Base-by-base conservation (phyloP, 164 flowering plant genomes). In the Buxus sempervirens region DNA sequence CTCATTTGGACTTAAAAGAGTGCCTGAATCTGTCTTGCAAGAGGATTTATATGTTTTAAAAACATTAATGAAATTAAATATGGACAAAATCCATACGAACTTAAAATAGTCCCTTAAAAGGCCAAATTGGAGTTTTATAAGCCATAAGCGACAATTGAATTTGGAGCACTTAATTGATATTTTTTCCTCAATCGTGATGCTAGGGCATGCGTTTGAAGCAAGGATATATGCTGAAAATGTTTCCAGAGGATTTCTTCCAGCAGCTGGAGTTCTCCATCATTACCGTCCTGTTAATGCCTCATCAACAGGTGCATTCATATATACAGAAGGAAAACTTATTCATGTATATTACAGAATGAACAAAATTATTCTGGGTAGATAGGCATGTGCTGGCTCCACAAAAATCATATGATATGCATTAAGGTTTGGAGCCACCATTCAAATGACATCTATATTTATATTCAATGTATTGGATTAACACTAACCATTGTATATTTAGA, bases 151-250 rank as follows among this genome's bases (percentile, higher is more conserved):
- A 54, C 41, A 13, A 41, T 4, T 45, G 12, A 10, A 21, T 48
- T 32, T 55, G 32, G n/a, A 27, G 58, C 42, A 41, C 54, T 59
- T 67, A 25, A 6, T 25, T 42, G 49, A 21, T 65, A 25, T 56
- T 38, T 27, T 0, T 61, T 62, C 21, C 38, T 42, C 0, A 22
- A 36, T 59, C 65, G 21, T 62, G 19, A 22, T 74, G 38, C 62
- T 81, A 96, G 98, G 99, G 54, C 99, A 96, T 87, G 94, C 98
- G 61, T 93, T 96, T 82, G 99, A 93, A 86, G 95, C 97, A 70
- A 84, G 98, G 21, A 96, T 96, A 75, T 96, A 90, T 84, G 99
- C 99, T 69, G 99, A 96, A 83, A 93, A 93, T 84, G 99, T 96
- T 75, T 82, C 92, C 6, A 96, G 85, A 80, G 98, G 99, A 67